phyloP scores from a whole-genome alignment of 2,329 filamentous ascomycete genomes.

The Cladosporium sp. region DNA sequence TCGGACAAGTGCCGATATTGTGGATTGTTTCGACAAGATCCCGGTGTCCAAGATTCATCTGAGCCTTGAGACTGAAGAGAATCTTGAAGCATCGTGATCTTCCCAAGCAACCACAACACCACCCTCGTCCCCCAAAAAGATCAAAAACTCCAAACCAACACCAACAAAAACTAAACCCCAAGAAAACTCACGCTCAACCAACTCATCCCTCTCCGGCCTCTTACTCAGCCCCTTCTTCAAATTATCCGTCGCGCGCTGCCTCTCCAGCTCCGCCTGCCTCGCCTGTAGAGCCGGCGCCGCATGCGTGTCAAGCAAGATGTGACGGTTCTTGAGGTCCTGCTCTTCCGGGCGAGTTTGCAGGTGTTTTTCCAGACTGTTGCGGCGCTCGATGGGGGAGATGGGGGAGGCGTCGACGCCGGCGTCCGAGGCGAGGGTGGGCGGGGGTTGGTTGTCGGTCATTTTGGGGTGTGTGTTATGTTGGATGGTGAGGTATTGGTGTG shows the following conservation, averaged over 20 bases:
- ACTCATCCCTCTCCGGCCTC: conserved; percentile 64
- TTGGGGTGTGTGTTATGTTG: neutral
- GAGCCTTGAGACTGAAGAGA: no score
- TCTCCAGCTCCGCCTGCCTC: conserved; percentile 57
- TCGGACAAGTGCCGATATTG: neutral
- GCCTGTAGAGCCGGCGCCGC: conserved; percentile 65
- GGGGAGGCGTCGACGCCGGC: conserved; percentile 17
- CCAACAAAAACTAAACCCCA: neutral
- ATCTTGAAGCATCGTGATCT: no score
- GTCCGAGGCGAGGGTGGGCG: neutral
- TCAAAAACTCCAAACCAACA: no score
- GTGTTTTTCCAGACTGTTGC: conserved; percentile 23
- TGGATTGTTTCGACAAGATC: neutral
- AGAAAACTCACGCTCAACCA: conserved; percentile 66
- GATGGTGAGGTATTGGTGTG: neutral
- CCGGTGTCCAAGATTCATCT: no score
- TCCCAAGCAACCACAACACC: no score
- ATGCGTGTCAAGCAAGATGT: conserved; percentile 63
- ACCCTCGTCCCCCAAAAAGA: no score
- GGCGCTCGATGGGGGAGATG: conserved; percentile 20
- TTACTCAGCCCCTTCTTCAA: conserved; percentile 61
- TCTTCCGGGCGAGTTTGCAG: conserved; percentile 45
- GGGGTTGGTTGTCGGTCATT: neutral
- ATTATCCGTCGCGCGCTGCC: conserved; percentile 58
- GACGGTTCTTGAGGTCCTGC: conserved; percentile 62